A percentile compares a stretch with the other conserved stretches of the same genome.
phyloP scores from a whole-genome alignment of 2,329 filamentous ascomycete species.

The Fusarium irregulare region DNA sequence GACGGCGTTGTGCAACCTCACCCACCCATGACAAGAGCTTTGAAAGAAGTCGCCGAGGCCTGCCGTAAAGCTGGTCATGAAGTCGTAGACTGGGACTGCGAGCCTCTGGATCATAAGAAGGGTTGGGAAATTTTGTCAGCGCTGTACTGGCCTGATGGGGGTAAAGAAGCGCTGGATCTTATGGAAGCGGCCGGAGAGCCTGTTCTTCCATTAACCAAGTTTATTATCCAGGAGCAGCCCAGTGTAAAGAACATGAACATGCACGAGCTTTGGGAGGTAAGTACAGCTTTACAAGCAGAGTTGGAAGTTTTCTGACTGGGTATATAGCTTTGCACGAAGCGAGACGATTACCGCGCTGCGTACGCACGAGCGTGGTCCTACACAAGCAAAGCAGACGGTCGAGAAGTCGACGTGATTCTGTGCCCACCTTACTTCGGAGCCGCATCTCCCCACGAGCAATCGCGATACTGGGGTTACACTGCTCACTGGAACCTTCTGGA shows the following conservation, averaged over 20 bases:
- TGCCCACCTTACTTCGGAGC: constrained; percentile 69
- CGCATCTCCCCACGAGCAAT: constrained; percentile 56
- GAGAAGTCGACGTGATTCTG: constrained; percentile 69
- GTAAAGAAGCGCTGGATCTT: constrained; percentile 60
- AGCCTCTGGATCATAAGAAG: constrained; percentile 63
- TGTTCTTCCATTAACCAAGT: constrained; percentile 66
- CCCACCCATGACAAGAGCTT: constrained; percentile 67
- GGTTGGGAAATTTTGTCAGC: constrained; percentile 58
- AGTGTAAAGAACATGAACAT: constrained; percentile 56
- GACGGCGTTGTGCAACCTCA: constrained; percentile 70
- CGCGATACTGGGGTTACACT: constrained; percentile 72
- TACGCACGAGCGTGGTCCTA: constrained; percentile 55
- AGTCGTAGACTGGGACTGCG: constrained; percentile 63
- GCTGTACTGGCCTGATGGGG: constrained; percentile 71
- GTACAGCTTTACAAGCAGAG: fast-evolving
- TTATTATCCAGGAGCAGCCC: constrained; percentile 66
- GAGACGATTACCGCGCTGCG: constrained; percentile 54
- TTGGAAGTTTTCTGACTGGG: fast-evolving
- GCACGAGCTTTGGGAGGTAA: constrained; percentile 55
- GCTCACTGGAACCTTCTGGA: constrained; percentile 76
- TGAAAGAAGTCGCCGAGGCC: constrained; percentile 64
- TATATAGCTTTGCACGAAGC: constrained; percentile 48
- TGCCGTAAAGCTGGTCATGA: constrained; percentile 63
- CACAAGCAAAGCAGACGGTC: constrained; percentile 45
- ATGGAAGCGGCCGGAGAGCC: constrained; percentile 68